Conservation (phyloP, 2,329 filamentous ascomycete species). For the Clonostachys sp. region DNA sequence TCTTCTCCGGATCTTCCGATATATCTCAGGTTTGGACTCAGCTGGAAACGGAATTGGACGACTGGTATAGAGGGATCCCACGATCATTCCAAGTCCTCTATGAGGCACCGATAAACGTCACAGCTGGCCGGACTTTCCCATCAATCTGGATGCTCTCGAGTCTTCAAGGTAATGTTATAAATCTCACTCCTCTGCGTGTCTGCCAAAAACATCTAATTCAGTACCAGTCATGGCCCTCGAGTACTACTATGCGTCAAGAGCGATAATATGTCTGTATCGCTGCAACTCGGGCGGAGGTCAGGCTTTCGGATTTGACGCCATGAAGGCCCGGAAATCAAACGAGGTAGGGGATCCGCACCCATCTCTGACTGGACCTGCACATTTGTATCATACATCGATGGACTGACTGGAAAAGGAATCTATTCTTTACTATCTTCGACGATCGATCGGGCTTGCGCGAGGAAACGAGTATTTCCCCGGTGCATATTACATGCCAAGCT, state of each 20-base stretch:
- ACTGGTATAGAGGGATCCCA: neutral
- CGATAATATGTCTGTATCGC: neutral
- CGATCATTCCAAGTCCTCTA: neutral
- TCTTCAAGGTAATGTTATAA: neutral
- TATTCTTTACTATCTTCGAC: neutral
- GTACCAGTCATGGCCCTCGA: neutral
- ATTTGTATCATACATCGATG: neutral
- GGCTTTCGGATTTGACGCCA: no score
- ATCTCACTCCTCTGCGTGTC: neutral
- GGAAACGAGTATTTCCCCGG: neutral
- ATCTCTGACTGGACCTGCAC: neutral
- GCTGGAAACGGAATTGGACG: neutral
- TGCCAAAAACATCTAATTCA: neutral
- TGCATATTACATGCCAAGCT: neutral
- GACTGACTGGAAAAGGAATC: neutral
- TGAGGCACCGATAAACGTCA: neutral
- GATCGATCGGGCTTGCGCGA: neutral
- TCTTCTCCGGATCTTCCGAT: neutral
- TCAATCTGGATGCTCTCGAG: neutral
- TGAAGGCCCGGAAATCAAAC: no score
- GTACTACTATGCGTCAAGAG: neutral
- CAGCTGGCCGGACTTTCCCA: neutral
- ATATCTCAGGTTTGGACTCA: neutral
- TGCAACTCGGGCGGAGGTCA: neutral
- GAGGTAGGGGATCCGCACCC: no score